A percentile compares a stretch with the other conserved stretches of the same genome.
These are phyloP conservation scores for Emmonsia crescens DNA, from an alignment of 2,329 filamentous ascomycete genomes.

Conservation along the genomic window DNA sequence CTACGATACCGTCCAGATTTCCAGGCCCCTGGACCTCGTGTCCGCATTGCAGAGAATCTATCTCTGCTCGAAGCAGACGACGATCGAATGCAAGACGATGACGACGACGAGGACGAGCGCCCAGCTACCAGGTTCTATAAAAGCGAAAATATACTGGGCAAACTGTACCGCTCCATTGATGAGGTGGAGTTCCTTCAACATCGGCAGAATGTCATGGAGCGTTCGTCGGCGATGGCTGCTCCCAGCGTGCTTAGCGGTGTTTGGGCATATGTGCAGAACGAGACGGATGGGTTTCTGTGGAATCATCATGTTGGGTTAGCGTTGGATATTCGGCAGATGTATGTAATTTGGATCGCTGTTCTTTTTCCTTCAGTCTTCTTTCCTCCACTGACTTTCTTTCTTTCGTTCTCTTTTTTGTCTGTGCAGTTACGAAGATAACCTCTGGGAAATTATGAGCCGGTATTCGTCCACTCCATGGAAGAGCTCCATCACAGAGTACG, in stretches of 20 bases:
- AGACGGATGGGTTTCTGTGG: conserved; percentile 18
- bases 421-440: conserved; percentile 11
- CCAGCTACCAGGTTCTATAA: conserved; percentile 49
- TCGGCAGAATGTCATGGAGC: conserved; percentile 30
- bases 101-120: conserved; percentile 38
- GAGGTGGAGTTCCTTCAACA: conserved; percentile 55
- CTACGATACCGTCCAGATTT: conserved; percentile 39
- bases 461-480: conserved; percentile 16
- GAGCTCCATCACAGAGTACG: conserved; percentile 13
- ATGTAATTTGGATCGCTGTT: conserved; percentile 2
- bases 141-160: conserved; percentile 58
- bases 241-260: conserved; percentile 18
- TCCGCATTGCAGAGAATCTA: conserved; percentile 30
- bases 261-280: conserved; percentile 14
- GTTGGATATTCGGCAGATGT: conserved; percentile 16
- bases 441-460: conserved; percentile 16
- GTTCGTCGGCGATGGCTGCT: background rate
- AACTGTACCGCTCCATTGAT: conserved; percentile 61
- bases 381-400: background rate
- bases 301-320: conserved; percentile 14
- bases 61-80: conserved; percentile 35
- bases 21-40: conserved; percentile 40
- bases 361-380: background rate
- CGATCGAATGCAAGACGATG: conserved; percentile 33
- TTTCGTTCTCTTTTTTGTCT: background rate